Conservation (phyloP, 1,284 basidiomycete species). For the Leccinum solheimii region DNA sequence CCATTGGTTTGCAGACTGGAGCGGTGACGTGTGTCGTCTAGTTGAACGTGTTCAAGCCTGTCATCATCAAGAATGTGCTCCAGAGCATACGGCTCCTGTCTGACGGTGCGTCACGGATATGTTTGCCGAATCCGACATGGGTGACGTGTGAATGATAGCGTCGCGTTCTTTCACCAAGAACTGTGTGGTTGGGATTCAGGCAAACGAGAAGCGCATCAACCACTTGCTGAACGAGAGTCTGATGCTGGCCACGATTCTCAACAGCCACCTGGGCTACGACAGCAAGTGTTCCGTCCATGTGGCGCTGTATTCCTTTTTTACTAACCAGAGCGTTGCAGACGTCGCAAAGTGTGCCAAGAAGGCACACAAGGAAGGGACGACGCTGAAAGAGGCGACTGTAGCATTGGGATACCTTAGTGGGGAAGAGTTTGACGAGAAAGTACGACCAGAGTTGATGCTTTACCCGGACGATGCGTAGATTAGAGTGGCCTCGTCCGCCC, state of each 20-base stretch:
- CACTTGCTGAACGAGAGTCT: conserved; percentile 90
- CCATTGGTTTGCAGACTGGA: not conserved
- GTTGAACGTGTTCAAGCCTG: conserved; percentile 99
- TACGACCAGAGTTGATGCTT: conserved; percentile 91
- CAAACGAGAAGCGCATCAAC: conserved; percentile 92
- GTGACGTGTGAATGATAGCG: conserved; percentile 41
- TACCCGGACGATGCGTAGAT: conserved; percentile 57
- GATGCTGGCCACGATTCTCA: conserved; percentile 96
- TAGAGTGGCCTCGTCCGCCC: conserved; percentile 22
- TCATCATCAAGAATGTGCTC: conserved; percentile 96
- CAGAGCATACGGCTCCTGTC: conserved; percentile 93
- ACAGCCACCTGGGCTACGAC: conserved; percentile 92
- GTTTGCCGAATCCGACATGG: not conserved
- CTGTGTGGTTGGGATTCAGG: conserved; percentile 95
- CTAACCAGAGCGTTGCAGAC: conserved; percentile 50
- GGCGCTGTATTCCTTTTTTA: not conserved
- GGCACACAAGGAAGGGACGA: conserved; percentile 97
- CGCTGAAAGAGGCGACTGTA: conserved; percentile 93
- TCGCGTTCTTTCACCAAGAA: conserved; percentile 94
- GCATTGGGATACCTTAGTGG: conserved; percentile 82
- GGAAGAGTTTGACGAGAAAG: conserved; percentile 95
- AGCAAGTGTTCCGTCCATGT: conserved; percentile 58
- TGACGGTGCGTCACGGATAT: conserved; percentile 61
- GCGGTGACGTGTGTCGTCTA: conserved; percentile 33
- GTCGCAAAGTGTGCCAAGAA: conserved; percentile 99